Percentiles rank a stretch among this genome's conserved stretches.
phyloP scores from a whole-genome alignment of 2,329 filamentous ascomycete species.

The Aspergillus japonicus region DNA sequence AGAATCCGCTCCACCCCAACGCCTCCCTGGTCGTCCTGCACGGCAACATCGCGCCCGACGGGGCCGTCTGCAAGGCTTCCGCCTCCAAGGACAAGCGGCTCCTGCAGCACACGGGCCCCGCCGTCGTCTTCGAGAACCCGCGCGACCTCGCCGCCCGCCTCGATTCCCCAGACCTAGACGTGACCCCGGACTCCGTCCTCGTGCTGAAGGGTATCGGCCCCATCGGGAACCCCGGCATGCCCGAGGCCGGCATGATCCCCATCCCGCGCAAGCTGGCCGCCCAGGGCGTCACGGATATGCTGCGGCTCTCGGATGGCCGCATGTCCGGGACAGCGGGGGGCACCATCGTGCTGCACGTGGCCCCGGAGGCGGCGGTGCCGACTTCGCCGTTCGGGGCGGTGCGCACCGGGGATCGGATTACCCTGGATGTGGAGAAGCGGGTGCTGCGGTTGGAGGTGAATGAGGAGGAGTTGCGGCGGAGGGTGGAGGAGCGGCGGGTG shows the following conservation, averaged over 20 bases:
- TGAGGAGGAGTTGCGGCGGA: conserved; percentile 40
- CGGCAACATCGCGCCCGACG: conserved; percentile 50
- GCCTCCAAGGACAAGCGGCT: conserved; percentile 49
- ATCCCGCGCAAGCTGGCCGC: conserved; percentile 50
- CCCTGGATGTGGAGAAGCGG: conserved; percentile 46
- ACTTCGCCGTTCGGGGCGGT: conserved; percentile 50
- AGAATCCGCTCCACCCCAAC: conserved; percentile 44
- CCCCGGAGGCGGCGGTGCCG: conserved; percentile 50
- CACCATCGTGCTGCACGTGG: conserved; percentile 54
- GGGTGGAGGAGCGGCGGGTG: conserved; percentile 27
- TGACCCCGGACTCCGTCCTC: conserved; percentile 47
- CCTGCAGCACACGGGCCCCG: conserved; percentile 45
- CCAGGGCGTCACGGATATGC: conserved; percentile 52
- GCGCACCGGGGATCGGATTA: conserved; percentile 49
- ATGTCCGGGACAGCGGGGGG: conserved; percentile 57
- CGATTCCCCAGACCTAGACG: conserved; percentile 45
- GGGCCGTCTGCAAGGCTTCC: conserved; percentile 51
- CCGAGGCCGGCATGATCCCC: conserved; percentile 53
- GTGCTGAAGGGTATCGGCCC: conserved; percentile 51
- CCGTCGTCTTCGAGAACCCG: conserved; percentile 50
- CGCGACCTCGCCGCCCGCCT: conserved; percentile 48
- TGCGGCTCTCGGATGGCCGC: conserved; percentile 54
- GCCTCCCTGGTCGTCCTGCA: conserved; percentile 47
- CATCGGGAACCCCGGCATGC: conserved; percentile 54
- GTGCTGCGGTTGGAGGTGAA: conserved; percentile 42